Evolutionary conservation across 2,329 filamentous ascomycete species (phyloP), one percentile per base, ranked within the genome.

Genomic region (Exutisphaerella laricina): DNA sequence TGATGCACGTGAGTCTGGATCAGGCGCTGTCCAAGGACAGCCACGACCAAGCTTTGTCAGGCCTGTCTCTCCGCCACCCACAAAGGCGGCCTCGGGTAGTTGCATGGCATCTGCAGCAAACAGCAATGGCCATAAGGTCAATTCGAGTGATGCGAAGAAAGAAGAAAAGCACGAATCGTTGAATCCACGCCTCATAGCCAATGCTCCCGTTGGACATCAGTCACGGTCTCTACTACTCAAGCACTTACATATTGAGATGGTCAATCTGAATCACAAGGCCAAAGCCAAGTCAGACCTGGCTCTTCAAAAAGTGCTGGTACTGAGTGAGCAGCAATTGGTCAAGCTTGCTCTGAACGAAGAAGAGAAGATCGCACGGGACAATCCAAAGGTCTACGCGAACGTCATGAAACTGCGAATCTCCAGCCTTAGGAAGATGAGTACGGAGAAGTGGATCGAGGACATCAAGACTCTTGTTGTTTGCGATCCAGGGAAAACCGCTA

Each of bases 391-490:
- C 20, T 98, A 98, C 58, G 71, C 76, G 5, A 95, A 94, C 56
- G 71, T 88, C 18, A 79, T 97, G 62, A 94, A 89, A 60, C 85
- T 88, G 52, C 80, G 80, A 23, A 83, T 97, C 45, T 75, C 84
- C 55, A 73, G 74, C 31, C 80, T 88, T 59, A 87, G 84, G 58
- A 84, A 83, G 49, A 89, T 94, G 84, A 72, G 70, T 1, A 59
- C 79, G 3, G 71, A 75, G 3, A 76, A 85, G 34, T 97, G 89
- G 87, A 77, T 78, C 22, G 38, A 46, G 9, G 46, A 62, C 12
- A 40, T 64, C 9, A 57, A 58, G 38, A 42, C 41, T 10, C 55
- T 42, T 2, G 28, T 46, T 12, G 13, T 45, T 29, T 49, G 49
- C 12, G 51, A 51, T 21, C 42, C 35, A 22, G 57, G 58, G 20